Percentiles rank a stretch among this genome's conserved stretches.
These are phyloP conservation scores for Calonectria leucothoes DNA, from an alignment of 2,329 filamentous ascomycete species.

Conservation along the genomic window DNA sequence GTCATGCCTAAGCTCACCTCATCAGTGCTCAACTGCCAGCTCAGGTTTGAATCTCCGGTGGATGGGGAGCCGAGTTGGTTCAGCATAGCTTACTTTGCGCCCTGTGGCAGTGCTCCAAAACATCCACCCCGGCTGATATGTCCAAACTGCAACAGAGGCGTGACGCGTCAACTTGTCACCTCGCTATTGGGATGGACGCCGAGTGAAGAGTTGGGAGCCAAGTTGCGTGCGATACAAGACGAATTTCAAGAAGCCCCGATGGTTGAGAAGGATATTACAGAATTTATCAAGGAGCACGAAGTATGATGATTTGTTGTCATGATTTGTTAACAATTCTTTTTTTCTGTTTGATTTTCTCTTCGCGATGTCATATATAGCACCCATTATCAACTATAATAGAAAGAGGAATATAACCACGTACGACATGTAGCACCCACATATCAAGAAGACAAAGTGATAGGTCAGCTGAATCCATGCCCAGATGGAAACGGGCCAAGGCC, in stretches of 20 bases:
- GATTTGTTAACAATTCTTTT: background rate
- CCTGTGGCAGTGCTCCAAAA: background rate
- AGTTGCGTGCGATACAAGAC: constrained; percentile 12
- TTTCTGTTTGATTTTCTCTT: background rate
- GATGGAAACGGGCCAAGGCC: background rate
- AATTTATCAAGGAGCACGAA: background rate
- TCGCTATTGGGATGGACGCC: constrained; percentile 12
- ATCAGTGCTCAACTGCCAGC: background rate
- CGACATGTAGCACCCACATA: background rate
- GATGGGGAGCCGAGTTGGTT: background rate
- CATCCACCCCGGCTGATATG: background rate
- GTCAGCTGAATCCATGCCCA: background rate
- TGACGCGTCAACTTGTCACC: constrained; percentile 10
- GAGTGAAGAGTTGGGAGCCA: constrained; percentile 1
- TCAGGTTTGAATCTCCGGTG: background rate
- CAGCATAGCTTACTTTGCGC: constrained; percentile 9
- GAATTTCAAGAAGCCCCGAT: constrained; percentile 5
- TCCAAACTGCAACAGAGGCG: background rate
- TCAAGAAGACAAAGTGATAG: background rate
- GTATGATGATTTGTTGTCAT: background rate
- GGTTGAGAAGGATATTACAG: background rate
- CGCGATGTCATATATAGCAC: background rate
- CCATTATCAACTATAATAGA: background rate
- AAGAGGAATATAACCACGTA: background rate
- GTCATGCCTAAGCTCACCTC: constrained; percentile 16